phyloP scores from a whole-genome alignment of 345 rosid species.

The Lumnitzera littorea region DNA sequence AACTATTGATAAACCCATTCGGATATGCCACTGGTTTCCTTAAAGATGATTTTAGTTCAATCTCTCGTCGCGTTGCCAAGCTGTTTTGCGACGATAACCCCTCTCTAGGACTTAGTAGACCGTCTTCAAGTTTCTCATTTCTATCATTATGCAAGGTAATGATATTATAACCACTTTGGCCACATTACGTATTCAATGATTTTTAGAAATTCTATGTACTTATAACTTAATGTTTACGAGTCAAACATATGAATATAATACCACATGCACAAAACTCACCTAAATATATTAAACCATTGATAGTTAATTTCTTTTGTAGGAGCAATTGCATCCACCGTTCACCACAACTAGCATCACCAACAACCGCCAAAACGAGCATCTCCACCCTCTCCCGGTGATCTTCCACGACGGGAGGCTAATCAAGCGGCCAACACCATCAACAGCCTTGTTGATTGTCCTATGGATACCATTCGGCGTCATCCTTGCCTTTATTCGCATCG shows the following conservation, averaged over 20 bases:
- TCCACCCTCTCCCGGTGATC: conserved; percentile 68
- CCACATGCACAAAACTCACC: too few species aligned
- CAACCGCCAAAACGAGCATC: conserved; percentile 16
- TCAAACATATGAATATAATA: too few species aligned
- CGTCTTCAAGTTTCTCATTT: conserved; percentile 25
- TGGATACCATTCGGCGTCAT: conserved; percentile 85
- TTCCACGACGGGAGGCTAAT: conserved; percentile 93
- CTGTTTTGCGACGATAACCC: conserved; percentile 48
- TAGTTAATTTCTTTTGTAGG: conserved; percentile 24
- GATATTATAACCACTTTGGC: neutral
- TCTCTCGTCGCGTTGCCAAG: conserved; percentile 26
- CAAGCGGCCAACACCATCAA: conserved; percentile 67
- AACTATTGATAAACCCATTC: conserved; percentile 50
- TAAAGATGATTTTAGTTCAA: conserved; percentile 12
- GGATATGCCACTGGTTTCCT: conserved; percentile 66
- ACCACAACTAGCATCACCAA: conserved; percentile 2
- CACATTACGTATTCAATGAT: too few species aligned
- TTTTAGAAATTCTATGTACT: too few species aligned
- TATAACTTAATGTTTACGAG: too few species aligned
- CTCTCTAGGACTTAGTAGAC: conserved; percentile 41
- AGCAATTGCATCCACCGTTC: conserved; percentile 49
- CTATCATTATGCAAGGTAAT: conserved; percentile 62
- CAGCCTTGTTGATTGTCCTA: conserved; percentile 56
- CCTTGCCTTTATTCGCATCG: conserved; percentile 47
- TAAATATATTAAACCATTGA: neutral